These are phyloP conservation scores for Paraphoma sp. DNA, from an alignment of 2,329 filamentous ascomycete species.

Conservation along the genomic window DNA sequence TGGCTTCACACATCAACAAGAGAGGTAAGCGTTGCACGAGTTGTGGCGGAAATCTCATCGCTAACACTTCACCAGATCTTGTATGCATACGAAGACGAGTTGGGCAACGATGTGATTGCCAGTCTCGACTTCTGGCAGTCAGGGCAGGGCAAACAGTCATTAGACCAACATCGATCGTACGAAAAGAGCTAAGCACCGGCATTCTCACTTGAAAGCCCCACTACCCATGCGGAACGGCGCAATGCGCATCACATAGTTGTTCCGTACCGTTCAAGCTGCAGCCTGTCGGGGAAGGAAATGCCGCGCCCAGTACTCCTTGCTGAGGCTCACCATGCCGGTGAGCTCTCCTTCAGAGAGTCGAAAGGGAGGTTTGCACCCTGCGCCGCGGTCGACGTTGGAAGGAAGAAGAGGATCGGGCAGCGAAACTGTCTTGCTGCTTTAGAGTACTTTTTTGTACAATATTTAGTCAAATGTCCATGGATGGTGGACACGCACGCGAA, in stretches of 20 bases:
- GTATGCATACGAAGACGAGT: constrained; percentile 96
- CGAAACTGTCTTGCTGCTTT: background rate
- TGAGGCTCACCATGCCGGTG: too few species aligned
- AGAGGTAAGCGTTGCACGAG: constrained; percentile 68
- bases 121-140: constrained; percentile 90
- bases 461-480: background rate
- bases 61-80: constrained; percentile 71
- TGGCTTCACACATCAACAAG: constrained; percentile 97
- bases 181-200: constrained; percentile 33
- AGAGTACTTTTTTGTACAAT: background rate
- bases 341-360: too few species aligned
- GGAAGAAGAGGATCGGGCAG: background rate
- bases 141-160: constrained; percentile 34
- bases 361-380: too few species aligned
- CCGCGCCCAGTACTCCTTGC: too few species aligned
- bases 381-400: background rate
- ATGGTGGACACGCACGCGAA: background rate
- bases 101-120: constrained; percentile 90
- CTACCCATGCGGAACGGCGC: background rate
- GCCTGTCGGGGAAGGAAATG: too few species aligned
- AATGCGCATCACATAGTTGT: too few species aligned
- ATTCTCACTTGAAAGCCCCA: background rate
- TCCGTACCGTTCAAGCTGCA: too few species aligned
- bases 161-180: constrained; percentile 33
- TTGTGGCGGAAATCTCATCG: background rate